Conservation (phyloP, 2,329 filamentous ascomycete species). For the Dothideomycetes sp. region DNA sequence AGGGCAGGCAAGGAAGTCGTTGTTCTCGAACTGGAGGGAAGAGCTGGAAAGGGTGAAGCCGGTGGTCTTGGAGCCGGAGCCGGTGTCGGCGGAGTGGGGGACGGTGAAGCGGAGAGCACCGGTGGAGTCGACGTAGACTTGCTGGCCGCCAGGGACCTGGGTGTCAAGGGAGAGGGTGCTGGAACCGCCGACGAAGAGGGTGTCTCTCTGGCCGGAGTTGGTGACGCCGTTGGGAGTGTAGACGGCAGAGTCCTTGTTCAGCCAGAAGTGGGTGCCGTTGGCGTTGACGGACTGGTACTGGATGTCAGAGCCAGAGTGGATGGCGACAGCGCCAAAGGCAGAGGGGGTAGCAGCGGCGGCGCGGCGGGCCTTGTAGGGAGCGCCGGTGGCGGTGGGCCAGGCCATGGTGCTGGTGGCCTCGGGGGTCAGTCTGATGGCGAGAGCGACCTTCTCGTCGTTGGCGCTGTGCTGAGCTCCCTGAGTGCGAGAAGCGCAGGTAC, state of each 20-base stretch:
- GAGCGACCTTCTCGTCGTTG: background rate
- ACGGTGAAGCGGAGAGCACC: constrained; percentile 6
- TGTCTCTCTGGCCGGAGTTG: constrained; percentile 9
- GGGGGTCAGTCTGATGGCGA: background rate
- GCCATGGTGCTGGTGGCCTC: background rate
- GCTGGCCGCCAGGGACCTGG: constrained; percentile 10
- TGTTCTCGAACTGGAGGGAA: constrained; percentile 6
- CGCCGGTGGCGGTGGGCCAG: constrained; percentile 3
- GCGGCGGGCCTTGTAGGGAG: constrained; percentile 5
- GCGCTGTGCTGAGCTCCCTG: constrained; percentile 2
- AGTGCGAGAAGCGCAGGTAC: constrained; percentile 5
- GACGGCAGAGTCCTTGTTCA: constrained; percentile 3
- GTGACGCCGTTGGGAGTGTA: constrained; percentile 6
- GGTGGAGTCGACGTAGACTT: constrained; percentile 8
- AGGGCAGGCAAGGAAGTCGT: constrained; percentile 8
- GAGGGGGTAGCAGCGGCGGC: constrained; percentile 5
- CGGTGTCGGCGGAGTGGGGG: constrained; percentile 7
- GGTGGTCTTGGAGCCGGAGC: background rate
- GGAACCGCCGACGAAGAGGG: constrained; percentile 11
- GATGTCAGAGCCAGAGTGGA: constrained; percentile 12
- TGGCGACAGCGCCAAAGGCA: constrained; percentile 13
- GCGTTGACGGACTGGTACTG: constrained; percentile 13
- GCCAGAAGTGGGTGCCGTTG: constrained; percentile 5
- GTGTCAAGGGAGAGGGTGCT: constrained; percentile 8
- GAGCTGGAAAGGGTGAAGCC: constrained; percentile 9